phyloP scores from a whole-genome alignment of 257 asterid genomes.

The Echites panduratus region DNA sequence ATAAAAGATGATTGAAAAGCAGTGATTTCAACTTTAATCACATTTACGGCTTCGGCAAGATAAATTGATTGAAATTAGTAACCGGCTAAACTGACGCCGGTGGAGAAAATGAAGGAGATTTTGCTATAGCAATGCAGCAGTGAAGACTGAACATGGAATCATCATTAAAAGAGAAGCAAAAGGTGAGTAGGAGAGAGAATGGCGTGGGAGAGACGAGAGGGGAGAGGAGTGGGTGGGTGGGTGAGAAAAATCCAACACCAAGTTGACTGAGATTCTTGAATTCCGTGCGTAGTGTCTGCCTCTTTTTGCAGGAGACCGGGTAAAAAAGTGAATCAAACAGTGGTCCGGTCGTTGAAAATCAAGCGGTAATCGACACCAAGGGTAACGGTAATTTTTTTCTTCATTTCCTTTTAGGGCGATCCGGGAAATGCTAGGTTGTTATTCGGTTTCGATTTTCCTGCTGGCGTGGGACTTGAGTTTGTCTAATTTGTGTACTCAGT shows the following conservation, averaged over 20 bases:
- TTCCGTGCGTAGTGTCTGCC: slow-evolving; percentile 42
- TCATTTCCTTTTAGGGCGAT: no score
- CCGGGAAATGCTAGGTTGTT: no score
- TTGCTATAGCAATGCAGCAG: slow-evolving; percentile 8
- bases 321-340: slow-evolving; percentile 21
- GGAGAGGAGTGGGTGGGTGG: background rate
- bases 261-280: slow-evolving; percentile 31
- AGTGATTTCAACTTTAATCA: background rate
- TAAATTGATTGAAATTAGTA: background rate
- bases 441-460: background rate
- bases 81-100: background rate
- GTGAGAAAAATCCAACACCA: slow-evolving; percentile 22
- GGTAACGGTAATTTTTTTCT: background rate
- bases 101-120: background rate
- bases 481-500: no score
- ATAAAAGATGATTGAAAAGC: background rate
- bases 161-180: slow-evolving; percentile 1
- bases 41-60: background rate
- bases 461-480: background rate
- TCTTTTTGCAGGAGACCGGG: slow-evolving; percentile 41
- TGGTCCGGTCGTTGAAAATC: slow-evolving; percentile 25
- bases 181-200: background rate
- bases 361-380: slow-evolving; percentile 15
- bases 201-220: background rate
- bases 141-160: slow-evolving; percentile 5